Base-by-base conservation (phyloP, 2,329 filamentous ascomycete species). In the Cladosporium colombiae region DNA sequence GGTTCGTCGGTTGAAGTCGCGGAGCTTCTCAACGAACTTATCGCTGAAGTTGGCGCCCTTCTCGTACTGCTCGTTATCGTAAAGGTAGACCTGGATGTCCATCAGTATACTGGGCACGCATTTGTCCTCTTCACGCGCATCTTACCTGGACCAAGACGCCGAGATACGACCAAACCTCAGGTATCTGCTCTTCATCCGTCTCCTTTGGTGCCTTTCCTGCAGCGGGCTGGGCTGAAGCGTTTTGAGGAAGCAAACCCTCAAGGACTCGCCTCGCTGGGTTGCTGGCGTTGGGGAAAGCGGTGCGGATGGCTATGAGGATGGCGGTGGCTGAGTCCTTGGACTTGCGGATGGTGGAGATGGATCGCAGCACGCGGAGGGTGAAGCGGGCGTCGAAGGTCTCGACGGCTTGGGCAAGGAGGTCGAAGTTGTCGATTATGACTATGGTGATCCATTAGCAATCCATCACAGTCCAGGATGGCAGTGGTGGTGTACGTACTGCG, bases 381-480 rank as follows among this genome's bases (percentile, higher is more conserved):
- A 97, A 99, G 83, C 95, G 89, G 67, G 93, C 88, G 81, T 99
- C 95, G 79, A 98, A 99, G 74, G 96, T 88, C 70, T 89, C 85
- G 70, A 99, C 94, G 71, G 93, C 95, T 75, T 93, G 91, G 76
- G 97, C 93, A 75, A 99, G 86, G 70, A 99, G 86, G 62, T 88
- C 87, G 77, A 97, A 97, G 81, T 96, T 97, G 84, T 87, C 89
- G 81, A 93, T 95, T 82, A 99, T 96, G 79, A 97, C 95, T 98
- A 76, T 46, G 59, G 35, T 10, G 7, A 57, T 40, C 56, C 21
- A 18, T 59, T 59, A 59, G 56, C 56, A 59, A 25, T 10, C 33
- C 31, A 59, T 59, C 37, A 31, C 16, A 37, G 56, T 35, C 7
- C 11, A 1, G 13, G 57, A 55, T 59, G 50, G 65, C 49, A 62